Evolutionary conservation across 768 basidiomycete genomes (phyloP).

Genomic region (Russula griseocarnosa): DNA sequence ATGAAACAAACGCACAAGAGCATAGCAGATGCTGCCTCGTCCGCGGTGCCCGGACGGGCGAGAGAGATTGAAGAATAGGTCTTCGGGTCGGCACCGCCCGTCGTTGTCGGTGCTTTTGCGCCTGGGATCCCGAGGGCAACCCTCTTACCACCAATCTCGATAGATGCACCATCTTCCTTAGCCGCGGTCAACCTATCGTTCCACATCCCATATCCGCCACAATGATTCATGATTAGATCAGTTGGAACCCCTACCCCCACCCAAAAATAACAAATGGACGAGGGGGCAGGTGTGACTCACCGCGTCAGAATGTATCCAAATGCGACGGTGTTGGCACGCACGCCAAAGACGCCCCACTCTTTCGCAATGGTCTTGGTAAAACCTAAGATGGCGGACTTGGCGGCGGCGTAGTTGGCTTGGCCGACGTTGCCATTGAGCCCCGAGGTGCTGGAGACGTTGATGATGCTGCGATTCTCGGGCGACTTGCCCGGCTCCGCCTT

Average conservation of each 20-base stretch:
- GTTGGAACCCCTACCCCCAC: background rate
- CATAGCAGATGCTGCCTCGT: constrained; percentile 72
- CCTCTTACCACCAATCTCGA: constrained; percentile 80
- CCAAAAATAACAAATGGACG: constrained; percentile 7
- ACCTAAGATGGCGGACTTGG: constrained; percentile 73
- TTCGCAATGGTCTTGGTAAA: constrained; percentile 84
- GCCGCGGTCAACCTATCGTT: constrained; percentile 61
- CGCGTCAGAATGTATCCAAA: constrained; percentile 75
- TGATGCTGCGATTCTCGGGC: constrained; percentile 63
- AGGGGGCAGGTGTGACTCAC: constrained; percentile 36
- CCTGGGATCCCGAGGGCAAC: constrained; percentile 77
- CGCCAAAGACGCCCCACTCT: constrained; percentile 81
- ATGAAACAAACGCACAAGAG: constrained; percentile 58
- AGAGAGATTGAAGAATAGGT: constrained; percentile 56
- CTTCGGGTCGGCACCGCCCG: constrained; percentile 39
- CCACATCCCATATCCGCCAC: background rate
- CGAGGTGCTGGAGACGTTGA: constrained; percentile 79
- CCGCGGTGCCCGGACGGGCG: constrained; percentile 58
- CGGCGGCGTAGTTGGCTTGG: constrained; percentile 78
- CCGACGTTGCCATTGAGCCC: constrained; percentile 86
- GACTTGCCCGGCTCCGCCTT: constrained; percentile 53
- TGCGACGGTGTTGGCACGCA: constrained; percentile 78
- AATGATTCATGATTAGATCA: background rate
- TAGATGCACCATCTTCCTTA: constrained; percentile 71
- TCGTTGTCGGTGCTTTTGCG: constrained; percentile 39